Evolutionary conservation across 306 rosid genomes (phyloP).

Genomic region (Cajanus cajan): DNA sequence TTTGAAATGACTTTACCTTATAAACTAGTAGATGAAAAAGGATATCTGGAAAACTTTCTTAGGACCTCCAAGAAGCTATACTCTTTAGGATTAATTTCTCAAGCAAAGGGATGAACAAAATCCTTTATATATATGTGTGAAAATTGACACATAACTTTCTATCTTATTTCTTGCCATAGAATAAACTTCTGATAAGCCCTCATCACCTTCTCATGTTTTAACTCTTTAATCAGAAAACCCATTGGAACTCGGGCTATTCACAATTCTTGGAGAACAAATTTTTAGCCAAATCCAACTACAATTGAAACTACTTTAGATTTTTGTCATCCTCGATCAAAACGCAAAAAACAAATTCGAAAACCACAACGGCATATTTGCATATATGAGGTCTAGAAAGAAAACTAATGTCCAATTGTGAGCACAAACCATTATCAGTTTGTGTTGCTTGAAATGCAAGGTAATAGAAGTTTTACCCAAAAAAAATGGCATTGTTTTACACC

Average conservation of each 20-base stretch:
- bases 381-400: not conserved
- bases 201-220: not conserved
- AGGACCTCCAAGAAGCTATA: not conserved
- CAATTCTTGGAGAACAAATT: not conserved
- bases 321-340: not conserved
- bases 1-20: not conserved
- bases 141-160: not conserved
- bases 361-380: too few relatives aligned
- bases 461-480: constrained; percentile 8
- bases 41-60: not conserved
- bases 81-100: not conserved
- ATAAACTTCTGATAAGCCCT: not conserved
- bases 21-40: not conserved
- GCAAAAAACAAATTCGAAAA: not conserved
- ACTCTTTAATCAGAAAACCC: not conserved
- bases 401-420: constrained; percentile 1
- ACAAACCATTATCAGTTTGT: not conserved
- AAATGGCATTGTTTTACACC: constrained; percentile 8
- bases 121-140: not conserved
- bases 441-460: constrained; percentile 27
- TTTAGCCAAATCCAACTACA: not conserved
- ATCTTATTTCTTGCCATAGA: not conserved
- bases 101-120: not conserved
- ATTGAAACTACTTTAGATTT: not conserved
- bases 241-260: not conserved